Evolutionary conservation across 2,329 filamentous ascomycete species (phyloP), one percentile per base, ranked within the genome.

Genomic region (Calonectria pseudoreteaudii): DNA sequence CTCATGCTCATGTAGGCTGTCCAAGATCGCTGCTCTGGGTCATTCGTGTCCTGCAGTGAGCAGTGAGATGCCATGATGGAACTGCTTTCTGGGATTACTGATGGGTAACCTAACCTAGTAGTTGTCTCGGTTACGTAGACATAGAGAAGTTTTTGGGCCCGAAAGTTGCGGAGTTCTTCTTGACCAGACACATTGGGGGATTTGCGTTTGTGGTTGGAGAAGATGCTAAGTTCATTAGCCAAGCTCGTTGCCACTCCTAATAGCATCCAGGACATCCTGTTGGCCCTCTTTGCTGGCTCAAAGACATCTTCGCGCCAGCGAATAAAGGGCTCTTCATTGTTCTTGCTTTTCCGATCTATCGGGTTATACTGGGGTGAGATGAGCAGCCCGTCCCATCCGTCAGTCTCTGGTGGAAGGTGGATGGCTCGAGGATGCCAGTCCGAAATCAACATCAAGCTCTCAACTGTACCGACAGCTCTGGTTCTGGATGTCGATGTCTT

Each of bases 261-360:
- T 1, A 81, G 76, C 79, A 81, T 80, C 79, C 78, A 81, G 1
- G 79, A 81, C 79, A 80, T 81, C 34, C 78, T 72, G 9, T 80
- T 78, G 0, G 79, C 77, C 44, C 79, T 56, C 47, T 80, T 79
- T 0, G 79, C 78, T 1, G 79, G 79, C 13, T 80, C 74, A 44
- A 81, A 80, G 3, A 80, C 79, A 28, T 81, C 79, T 10, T 80
- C 75, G 1, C 75, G 64, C 79, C 79, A 81, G 0, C 79, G 73
- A 38, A 80, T 76, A 0, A 80, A 76, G 0, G 76, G 76, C 0
- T 72, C 74, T 41, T 81, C 77, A 3, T 78, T 66, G 7, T 80
- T 73, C 9, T 66, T 73, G 13, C 65, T 53, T 62, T 74, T 74
- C 0, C 79, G 34, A 10, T 62, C 26, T 7, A 62, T 62, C 2